Percentiles rank a stretch among this genome's conserved stretches.
Conservation (phyloP, 2,329 filamentous ascomycete species). For the Colletotrichum eleusines region DNA sequence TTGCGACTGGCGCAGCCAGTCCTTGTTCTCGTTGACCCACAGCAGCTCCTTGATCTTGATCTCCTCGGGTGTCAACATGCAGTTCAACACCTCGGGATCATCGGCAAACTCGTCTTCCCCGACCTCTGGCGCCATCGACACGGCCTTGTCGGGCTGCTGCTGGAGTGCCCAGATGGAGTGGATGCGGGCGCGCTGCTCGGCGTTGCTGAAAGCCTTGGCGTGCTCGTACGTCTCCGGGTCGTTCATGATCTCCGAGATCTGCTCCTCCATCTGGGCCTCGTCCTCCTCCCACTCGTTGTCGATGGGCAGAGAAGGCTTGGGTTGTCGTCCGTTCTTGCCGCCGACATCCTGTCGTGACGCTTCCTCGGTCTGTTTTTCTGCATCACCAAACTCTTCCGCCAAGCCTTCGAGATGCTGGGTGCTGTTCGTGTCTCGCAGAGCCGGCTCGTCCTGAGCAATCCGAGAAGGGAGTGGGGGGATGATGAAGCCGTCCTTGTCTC, state of each 20-base stretch:
- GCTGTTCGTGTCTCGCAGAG: constrained; percentile 33
- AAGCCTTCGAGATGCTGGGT: constrained; percentile 36
- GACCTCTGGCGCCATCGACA: constrained; percentile 74
- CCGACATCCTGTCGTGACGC: constrained; percentile 10
- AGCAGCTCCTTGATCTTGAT: constrained; percentile 87
- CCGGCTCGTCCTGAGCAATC: constrained; percentile 37
- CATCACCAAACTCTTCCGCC: constrained; percentile 41
- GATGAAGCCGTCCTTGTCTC: constrained; percentile 42
- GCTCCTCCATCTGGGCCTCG: constrained; percentile 74
- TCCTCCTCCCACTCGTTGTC: constrained; percentile 73
- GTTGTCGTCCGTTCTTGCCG: constrained; percentile 20
- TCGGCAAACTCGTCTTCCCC: constrained; percentile 87
- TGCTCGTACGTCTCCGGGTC: constrained; percentile 69
- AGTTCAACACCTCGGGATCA: constrained; percentile 88
- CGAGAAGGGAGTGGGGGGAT: constrained; percentile 40
- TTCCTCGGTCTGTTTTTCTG: constrained; percentile 1
- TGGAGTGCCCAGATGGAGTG: constrained; percentile 65
- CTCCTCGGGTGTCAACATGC: constrained; percentile 80
- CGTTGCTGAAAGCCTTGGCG: constrained; percentile 68
- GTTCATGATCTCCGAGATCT: constrained; percentile 78
- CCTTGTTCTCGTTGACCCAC: constrained; percentile 95
- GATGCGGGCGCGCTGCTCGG: constrained; percentile 66
- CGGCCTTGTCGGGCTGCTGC: constrained; percentile 59
- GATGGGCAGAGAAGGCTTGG: constrained; percentile 64
- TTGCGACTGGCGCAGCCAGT: constrained; percentile 89